A percentile compares a stretch with the other conserved stretches of the same genome.
These are phyloP conservation scores for Rhytidhysteron rufulum DNA, from an alignment of 2,329 filamentous ascomycete species.

Conservation along the genomic window DNA sequence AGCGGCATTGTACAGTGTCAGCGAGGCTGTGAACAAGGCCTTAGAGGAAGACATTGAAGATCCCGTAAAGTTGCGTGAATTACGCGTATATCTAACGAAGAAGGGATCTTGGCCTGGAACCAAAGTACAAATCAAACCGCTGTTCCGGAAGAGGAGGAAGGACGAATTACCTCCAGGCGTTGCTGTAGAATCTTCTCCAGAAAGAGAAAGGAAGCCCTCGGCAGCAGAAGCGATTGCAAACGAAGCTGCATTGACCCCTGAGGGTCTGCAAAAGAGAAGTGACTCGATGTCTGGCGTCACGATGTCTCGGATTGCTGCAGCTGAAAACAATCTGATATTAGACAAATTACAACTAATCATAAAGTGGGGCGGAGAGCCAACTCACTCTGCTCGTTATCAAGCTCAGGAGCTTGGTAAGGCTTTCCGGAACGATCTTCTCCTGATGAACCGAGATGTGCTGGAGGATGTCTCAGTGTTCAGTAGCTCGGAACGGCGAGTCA, in stretches of 20 bases:
- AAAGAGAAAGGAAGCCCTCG: constrained; percentile 13
- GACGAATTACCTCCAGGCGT: constrained; percentile 49
- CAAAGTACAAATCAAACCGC: constrained; percentile 98
- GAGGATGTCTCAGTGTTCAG: constrained; percentile 94
- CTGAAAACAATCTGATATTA: constrained; percentile 85
- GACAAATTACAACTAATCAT: constrained; percentile 97
- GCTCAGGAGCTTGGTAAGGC: constrained; percentile 91
- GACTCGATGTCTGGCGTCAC: constrained; percentile 88
- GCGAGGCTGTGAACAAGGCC: constrained; percentile 80
- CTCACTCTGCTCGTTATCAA: constrained; percentile 94
- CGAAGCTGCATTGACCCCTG: constrained; percentile 17
- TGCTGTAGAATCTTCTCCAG: constrained; percentile 26
- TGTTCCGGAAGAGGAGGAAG: constrained; percentile 87
- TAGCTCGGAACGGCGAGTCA: constrained; percentile 91
- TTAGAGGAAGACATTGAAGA: constrained; percentile 79
- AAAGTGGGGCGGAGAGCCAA: constrained; percentile 98
- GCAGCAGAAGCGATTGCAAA: constrained; percentile 15
- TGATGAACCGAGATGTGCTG: constrained; percentile 88
- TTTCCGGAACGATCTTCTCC: constrained; percentile 88
- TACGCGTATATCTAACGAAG: constrained; percentile 83
- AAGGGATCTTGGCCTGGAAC: constrained; percentile 94
- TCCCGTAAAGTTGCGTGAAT: constrained; percentile 73
- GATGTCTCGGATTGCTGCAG: constrained; percentile 89
- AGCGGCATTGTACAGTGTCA: constrained; percentile 81
- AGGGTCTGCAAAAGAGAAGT: constrained; percentile 43